These are phyloP conservation scores for Microdochium nivale DNA, from an alignment of 2,329 filamentous ascomycete genomes.

Conservation along the genomic window DNA sequence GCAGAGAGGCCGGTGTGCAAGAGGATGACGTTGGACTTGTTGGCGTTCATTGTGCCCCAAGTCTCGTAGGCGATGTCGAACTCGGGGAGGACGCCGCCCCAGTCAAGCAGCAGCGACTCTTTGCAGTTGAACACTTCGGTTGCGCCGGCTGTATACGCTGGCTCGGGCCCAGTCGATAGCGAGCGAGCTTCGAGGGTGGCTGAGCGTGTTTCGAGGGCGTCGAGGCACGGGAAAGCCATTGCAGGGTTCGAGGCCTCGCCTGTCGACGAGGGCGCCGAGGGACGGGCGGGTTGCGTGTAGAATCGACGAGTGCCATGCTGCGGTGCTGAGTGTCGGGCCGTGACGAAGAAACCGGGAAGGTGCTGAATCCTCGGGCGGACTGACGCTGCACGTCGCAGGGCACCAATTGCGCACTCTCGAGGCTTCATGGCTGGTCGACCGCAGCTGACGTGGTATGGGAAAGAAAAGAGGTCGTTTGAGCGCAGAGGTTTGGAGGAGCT, in stretches of 20 bases:
- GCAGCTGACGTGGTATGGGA: neutral
- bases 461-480: constrained; percentile 3
- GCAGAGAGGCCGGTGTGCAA: constrained; percentile 91
- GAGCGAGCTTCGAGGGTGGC: constrained; percentile 62
- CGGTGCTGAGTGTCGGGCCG: neutral
- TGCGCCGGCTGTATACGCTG: constrained; percentile 85
- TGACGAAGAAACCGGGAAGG: neutral
- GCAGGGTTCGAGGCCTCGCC: constrained; percentile 64
- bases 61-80: constrained; percentile 91
- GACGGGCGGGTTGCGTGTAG: constrained; percentile 15
- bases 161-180: constrained; percentile 73
- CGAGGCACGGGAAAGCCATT: constrained; percentile 83
- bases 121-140: constrained; percentile 69
- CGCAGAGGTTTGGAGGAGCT: constrained; percentile 2
- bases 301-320: constrained; percentile 10
- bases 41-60: constrained; percentile 74
- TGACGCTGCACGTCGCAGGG: constrained; percentile 13
- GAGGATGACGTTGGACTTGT: constrained; percentile 82
- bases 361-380: constrained; percentile 5
- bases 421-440: constrained; percentile 11
- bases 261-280: constrained; percentile 1
- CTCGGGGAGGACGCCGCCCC: constrained; percentile 84
- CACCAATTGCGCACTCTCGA: constrained; percentile 9
- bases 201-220: constrained; percentile 72
- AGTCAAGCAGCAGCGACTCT: constrained; percentile 76